A percentile compares a stretch with the other conserved stretches of the same genome.
phyloP scores from a whole-genome alignment of 2,329 filamentous ascomycete genomes.

The Penicillium italicum region DNA sequence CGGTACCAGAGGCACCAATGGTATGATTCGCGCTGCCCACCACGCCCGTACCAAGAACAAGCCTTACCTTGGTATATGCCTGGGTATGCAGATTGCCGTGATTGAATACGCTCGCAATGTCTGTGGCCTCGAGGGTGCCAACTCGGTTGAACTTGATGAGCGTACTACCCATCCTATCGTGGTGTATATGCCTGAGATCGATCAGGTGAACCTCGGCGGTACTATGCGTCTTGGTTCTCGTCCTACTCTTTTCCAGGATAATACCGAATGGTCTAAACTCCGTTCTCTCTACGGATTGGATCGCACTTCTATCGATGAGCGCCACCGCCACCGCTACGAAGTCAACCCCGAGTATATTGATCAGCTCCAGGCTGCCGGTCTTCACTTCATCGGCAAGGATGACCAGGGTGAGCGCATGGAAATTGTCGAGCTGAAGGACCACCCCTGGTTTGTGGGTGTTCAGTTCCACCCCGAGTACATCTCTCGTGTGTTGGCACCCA shows the following conservation, averaged over 20 bases:
- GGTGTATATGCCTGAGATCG: constrained; percentile 88
- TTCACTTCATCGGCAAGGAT: constrained; percentile 76
- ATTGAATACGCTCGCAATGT: constrained; percentile 81
- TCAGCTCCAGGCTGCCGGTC: constrained; percentile 62
- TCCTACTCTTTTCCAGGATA: constrained; percentile 68
- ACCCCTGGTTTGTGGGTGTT: constrained; percentile 78
- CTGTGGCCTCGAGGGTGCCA: constrained; percentile 58
- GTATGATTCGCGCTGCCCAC: constrained; percentile 79
- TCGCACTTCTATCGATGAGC: constrained; percentile 57
- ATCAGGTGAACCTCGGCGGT: constrained; percentile 69
- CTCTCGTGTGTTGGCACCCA: constrained; percentile 68
- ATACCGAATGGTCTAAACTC: constrained; percentile 73
- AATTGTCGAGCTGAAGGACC: constrained; percentile 74
- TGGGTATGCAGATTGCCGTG: constrained; percentile 90
- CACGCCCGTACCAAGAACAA: constrained; percentile 78
- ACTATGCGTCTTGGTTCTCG: constrained; percentile 82
- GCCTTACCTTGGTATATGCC: constrained; percentile 83
- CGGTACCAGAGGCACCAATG: constrained; percentile 74
- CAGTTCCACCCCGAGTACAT: constrained; percentile 89
- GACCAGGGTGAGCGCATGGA: constrained; percentile 76
- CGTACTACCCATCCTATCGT: constrained; percentile 66
- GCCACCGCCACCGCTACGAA: constrained; percentile 84
- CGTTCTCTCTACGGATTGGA: constrained; percentile 65
- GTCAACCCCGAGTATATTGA: constrained; percentile 78
- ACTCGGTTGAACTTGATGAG: constrained; percentile 54